Evolutionary conservation across 2,329 filamentous ascomycete genomes (phyloP).

Genomic region (Fusarium euwallaceae): DNA sequence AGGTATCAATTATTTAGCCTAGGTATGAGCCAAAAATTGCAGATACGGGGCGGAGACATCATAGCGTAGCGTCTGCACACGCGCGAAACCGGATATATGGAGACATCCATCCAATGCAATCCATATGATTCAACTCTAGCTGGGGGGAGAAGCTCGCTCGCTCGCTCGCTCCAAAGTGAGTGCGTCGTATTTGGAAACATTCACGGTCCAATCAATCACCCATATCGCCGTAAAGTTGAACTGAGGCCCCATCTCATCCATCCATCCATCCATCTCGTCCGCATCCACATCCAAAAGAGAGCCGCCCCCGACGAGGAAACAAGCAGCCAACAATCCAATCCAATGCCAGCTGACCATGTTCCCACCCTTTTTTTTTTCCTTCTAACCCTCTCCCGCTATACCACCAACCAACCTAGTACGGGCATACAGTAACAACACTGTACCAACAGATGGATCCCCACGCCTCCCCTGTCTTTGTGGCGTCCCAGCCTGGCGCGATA

Average conservation of each 20-base stretch:
- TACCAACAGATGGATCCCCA: constrained; percentile 15
- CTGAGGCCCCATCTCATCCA: neutral
- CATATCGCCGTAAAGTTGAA: neutral
- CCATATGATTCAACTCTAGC: neutral
- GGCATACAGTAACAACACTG: neutral
- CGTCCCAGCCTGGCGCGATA: constrained; percentile 33
- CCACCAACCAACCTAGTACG: neutral
- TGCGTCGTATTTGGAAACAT: constrained; percentile 1
- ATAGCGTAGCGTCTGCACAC: neutral
- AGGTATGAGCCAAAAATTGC: constrained; percentile 15
- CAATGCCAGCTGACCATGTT: constrained; percentile 1
- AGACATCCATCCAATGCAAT: constrained; percentile 7
- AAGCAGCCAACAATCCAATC: constrained; percentile 3
- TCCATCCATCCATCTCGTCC: neutral
- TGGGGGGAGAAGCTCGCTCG: neutral
- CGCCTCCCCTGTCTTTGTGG: constrained; percentile 29
- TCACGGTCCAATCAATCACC: neutral
- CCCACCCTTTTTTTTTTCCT: neutral
- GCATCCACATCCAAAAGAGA: neutral
- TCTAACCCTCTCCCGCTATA: neutral
- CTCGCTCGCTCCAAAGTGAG: neutral
- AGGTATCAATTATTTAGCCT: constrained; percentile 14
- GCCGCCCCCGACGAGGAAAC: neutral
- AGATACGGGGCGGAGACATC: neutral
- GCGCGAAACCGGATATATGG: constrained; percentile 35